Percentiles rank a stretch among this genome's conserved stretches.
Evolutionary conservation across 1,284 basidiomycete genomes (phyloP).

Genomic region (Golubevia pallescens): DNA sequence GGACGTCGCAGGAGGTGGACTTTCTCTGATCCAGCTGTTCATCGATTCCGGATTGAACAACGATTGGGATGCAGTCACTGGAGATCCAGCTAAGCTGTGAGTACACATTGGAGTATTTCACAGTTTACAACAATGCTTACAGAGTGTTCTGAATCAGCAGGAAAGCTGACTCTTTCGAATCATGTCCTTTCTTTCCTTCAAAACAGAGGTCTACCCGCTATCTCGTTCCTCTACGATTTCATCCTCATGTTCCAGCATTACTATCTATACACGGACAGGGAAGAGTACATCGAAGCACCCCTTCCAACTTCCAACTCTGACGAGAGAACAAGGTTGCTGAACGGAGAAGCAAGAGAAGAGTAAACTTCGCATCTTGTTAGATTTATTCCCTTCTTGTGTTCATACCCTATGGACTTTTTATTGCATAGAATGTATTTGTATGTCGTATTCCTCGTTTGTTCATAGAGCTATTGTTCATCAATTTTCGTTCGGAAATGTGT

Average conservation of each 20-base stretch:
- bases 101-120: constrained; percentile 6
- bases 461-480: no score
- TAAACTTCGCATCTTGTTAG: no score
- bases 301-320: no score
- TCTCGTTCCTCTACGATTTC: constrained; percentile 34
- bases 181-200: neutral
- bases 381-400: no score
- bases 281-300: no score
- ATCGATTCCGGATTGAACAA: constrained; percentile 27
- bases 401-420: no score
- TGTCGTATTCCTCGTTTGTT: no score
- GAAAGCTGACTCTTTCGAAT: neutral
- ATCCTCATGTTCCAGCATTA: constrained; percentile 43
- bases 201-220: constrained; percentile 16
- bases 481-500: no score
- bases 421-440: no score
- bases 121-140: constrained; percentile 3
- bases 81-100: constrained; percentile 35
- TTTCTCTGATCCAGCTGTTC: constrained; percentile 25
- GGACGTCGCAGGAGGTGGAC: constrained; percentile 30
- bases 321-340: no score
- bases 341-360: no score
- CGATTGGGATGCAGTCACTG: constrained; percentile 26
- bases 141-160: neutral
- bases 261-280: constrained; percentile 12